Base-by-base conservation (phyloP, 805 yeast genomes). In the Wickerhamomyces queroliae region DNA sequence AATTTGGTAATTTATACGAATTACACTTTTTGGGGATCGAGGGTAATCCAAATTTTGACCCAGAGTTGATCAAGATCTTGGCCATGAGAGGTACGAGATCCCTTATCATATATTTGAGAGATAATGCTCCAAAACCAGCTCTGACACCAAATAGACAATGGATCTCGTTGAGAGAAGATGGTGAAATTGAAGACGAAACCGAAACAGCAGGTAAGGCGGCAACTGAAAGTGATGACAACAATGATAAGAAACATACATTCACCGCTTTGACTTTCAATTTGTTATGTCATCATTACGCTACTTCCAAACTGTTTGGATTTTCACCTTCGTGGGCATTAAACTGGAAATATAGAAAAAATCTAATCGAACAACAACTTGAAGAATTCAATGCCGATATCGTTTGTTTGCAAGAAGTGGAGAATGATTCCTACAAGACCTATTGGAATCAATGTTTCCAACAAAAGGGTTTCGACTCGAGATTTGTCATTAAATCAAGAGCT, bases 301-400 rank as follows among this genome's bases (percentile, higher is more conserved):
- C 96, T 4, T 75, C 93, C 17, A 83, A 80, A 58, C 73, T 91
- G 83, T 93, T 87, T 62, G 91, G 85, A 53, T 91, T 86, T 58
- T 89, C 98, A 1, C 98, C 98, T 18, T 78, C 95, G 2, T 93
- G 99, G 98, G 99, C 98, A 3, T 72, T 93, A 46, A 78, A 80
- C 38, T 91, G 98, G 98, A 84, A 84, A 11, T 89, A 82, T 63
- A 83, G 99, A 62, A 77, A 83, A 55, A 81, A 84, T 44, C 68
- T 77, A 30, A 70, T 93, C 47, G 78, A 80, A 41, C 78, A 83
- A 45, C 95, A 93, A 59, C 72, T 93, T 13, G 53, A 80, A 33
- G 67, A 70, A 11, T 73, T 68, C 47, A 71, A 76, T 40, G 74
- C 90, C 20, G 97, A 93, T 60, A 69, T 93, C 27, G 62, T 93